Conservation (phyloP, 116 monocot species). For the Papilionanthe hybrid region DNA sequence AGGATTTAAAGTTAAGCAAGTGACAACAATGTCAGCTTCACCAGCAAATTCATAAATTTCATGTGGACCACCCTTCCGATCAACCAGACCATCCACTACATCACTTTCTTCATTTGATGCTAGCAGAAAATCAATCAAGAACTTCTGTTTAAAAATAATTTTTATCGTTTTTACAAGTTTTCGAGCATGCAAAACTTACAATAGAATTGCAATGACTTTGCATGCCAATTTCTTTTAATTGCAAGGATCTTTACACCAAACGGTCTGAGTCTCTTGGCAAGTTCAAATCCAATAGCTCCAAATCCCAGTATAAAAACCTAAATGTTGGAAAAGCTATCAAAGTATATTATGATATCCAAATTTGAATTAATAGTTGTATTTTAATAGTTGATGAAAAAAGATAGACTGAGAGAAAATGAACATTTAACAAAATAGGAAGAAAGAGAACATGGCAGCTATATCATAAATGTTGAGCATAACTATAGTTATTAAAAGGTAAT, state of each 20-base stretch:
- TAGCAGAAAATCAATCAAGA: constrained; percentile 7
- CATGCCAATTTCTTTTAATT: constrained; percentile 73
- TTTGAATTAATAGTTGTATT: background rate
- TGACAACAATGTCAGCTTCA: constrained; percentile 82
- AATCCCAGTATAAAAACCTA: constrained; percentile 85
- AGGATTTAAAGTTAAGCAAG: constrained; percentile 59
- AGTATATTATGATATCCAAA: background rate
- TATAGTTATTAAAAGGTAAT: background rate
- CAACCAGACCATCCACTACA: constrained; percentile 41
- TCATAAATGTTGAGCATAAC: background rate
- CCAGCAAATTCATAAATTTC: constrained; percentile 74
- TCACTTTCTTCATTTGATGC: constrained; percentile 18
- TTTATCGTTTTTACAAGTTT: background rate
- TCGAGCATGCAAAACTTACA: constrained; percentile 22
- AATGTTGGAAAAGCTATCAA: background rate
- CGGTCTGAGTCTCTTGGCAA: constrained; percentile 68
- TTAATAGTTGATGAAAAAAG: background rate
- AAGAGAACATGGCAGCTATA: background rate
- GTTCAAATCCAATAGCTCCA: constrained; percentile 78
- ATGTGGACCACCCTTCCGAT: constrained; percentile 70
- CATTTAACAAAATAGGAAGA: background rate
- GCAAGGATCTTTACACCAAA: constrained; percentile 91
- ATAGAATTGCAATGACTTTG: constrained; percentile 10
- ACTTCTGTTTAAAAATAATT: background rate
- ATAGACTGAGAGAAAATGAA: background rate